A percentile compares a stretch with the other conserved stretches of the same genome.
Conservation (phyloP, 495 filamentous ascomycete species). For the Terfezia boudieri region DNA sequence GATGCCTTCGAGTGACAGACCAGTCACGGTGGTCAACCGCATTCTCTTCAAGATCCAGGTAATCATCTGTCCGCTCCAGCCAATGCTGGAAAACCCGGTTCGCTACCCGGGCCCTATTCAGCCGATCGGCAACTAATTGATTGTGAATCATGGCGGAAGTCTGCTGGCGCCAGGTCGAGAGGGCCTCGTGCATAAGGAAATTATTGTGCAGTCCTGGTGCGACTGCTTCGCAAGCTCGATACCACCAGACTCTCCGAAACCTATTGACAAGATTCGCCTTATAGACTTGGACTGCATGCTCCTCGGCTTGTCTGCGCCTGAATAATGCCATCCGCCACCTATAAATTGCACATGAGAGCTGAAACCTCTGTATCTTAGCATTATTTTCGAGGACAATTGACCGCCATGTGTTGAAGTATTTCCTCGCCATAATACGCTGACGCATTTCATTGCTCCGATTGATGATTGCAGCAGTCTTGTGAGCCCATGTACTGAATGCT, state of each 20-base stretch:
- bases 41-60: slow-evolving; percentile 8
- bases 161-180: slow-evolving; percentile 10
- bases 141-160: slow-evolving; percentile 8
- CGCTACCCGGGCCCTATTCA: slow-evolving; percentile 6
- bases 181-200: slow-evolving; percentile 1
- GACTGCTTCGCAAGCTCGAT: slow-evolving; percentile 9
- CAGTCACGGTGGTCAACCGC: slow-evolving; percentile 14
- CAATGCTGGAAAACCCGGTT: slow-evolving; percentile 12
- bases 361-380: slow-evolving; percentile 11
- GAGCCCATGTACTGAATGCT: slow-evolving; percentile 11
- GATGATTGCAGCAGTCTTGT: slow-evolving; percentile 15
- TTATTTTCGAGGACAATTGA: slow-evolving; percentile 8
- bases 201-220: slow-evolving; percentile 4
- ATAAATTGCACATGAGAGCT: slow-evolving; percentile 9
- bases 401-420: slow-evolving; percentile 17
- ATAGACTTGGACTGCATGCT: slow-evolving; percentile 9
- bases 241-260: slow-evolving; percentile 18
- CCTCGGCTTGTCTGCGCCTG: neutral
- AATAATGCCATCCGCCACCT: slow-evolving; percentile 8
- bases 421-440: slow-evolving; percentile 14
- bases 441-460: slow-evolving; percentile 14
- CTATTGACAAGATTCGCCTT: slow-evolving; percentile 7
- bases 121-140: slow-evolving; percentile 11
- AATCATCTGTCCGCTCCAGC: slow-evolving; percentile 10
- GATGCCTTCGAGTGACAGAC: slow-evolving; percentile 6